Evolutionary conservation across 768 basidiomycete genomes (phyloP).

Genomic region (Auricularia sp.): DNA sequence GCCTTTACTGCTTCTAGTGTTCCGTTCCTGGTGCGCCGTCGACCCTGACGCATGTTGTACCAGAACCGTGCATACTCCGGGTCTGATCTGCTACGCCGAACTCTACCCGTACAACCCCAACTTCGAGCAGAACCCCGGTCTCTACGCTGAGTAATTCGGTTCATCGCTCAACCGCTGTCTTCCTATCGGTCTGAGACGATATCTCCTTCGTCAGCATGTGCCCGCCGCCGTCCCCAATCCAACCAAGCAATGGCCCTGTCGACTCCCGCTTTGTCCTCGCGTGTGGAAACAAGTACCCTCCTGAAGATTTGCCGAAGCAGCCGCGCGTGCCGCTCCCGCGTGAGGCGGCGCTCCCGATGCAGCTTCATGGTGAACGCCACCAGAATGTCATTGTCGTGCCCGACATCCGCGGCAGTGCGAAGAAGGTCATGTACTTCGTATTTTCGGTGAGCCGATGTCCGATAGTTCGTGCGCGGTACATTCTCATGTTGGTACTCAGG

Average conservation of each 20-base stretch:
- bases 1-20: neutral
- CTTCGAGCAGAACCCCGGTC: neutral
- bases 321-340: neutral
- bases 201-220: neutral
- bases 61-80: neutral
- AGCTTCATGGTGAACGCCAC: neutral
- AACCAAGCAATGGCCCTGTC: neutral
- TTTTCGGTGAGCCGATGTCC: neutral
- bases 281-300: neutral
- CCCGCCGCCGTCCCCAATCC: neutral
- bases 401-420: neutral
- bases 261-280: neutral
- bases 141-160: neutral
- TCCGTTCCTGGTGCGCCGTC: neutral
- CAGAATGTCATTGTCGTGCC: neutral
- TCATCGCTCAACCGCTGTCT: too few relatives aligned
- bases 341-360: neutral
- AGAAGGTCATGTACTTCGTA: neutral
- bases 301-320: neutral
- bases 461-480: too few relatives aligned
- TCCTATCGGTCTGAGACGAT: too few relatives aligned
- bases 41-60: neutral
- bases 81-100: neutral
- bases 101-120: neutral
- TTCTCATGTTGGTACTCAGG: neutral